Evolutionary conservation across 441 rosid species (phyloP).

Genomic region (Aleurites moluccanus): DNA sequence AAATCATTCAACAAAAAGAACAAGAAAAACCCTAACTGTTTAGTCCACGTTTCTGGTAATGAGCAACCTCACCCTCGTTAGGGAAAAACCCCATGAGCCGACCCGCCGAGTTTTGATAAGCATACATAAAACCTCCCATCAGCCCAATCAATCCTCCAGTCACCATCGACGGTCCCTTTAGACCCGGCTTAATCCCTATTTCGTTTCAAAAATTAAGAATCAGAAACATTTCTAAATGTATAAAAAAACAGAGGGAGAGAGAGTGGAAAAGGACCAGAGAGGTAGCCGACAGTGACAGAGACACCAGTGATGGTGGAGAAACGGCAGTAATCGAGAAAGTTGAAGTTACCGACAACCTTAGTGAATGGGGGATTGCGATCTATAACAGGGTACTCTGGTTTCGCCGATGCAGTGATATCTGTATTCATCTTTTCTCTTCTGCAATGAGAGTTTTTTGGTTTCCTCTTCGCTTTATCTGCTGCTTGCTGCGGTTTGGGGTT

Average conservation of each 20-base stretch:
- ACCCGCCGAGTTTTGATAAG: slow-evolving; percentile 95
- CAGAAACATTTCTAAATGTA: neutral
- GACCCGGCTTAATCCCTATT: slow-evolving; percentile 82
- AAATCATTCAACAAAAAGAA: neutral
- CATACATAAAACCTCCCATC: slow-evolving; percentile 99
- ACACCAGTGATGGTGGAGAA: slow-evolving; percentile 74
- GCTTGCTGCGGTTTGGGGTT: no score
- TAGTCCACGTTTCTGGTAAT: slow-evolving; percentile 59
- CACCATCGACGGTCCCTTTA: slow-evolving; percentile 90
- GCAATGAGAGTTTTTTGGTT: neutral
- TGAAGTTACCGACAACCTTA: slow-evolving; percentile 73
- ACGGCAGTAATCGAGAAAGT: slow-evolving; percentile 79
- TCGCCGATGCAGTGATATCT: slow-evolving; percentile 60
- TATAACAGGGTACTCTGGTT: slow-evolving; percentile 67
- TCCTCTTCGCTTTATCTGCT: no score
- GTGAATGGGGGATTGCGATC: slow-evolving; percentile 81
- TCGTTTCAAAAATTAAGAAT: neutral
- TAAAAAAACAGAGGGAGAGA: neutral
- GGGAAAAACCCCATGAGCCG: slow-evolving; percentile 97
- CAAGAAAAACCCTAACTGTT: slow-evolving; percentile 18
- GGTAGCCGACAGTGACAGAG: slow-evolving; percentile 97
- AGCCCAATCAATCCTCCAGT: slow-evolving; percentile 93
- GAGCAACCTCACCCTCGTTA: slow-evolving; percentile 82
- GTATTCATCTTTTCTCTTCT: slow-evolving; percentile 55
- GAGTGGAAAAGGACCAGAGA: slow-evolving; percentile 52